phyloP scores from a whole-genome alignment of 768 basidiomycete species.

The Paxillus involutus region DNA sequence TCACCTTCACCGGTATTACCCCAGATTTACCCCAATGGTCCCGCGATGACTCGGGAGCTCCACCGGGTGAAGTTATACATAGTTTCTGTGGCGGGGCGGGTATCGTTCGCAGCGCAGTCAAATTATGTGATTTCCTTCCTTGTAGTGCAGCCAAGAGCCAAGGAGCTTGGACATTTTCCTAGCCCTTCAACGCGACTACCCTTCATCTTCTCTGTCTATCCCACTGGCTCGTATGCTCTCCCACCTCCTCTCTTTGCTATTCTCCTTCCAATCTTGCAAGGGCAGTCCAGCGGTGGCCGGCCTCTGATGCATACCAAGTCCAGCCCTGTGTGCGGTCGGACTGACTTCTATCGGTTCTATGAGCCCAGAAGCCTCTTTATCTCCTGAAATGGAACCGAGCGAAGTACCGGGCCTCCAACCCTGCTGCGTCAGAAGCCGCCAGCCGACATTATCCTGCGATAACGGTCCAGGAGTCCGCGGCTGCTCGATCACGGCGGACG shows the following conservation, averaged over 20 bases:
- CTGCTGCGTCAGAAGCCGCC: conserved; percentile 66
- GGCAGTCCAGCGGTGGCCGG: conserved; percentile 10
- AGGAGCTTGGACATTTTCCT: no score
- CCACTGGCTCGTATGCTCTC: conserved; percentile 11
- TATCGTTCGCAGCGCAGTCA: neutral
- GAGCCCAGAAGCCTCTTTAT: conserved; percentile 30
- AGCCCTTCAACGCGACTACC: neutral
- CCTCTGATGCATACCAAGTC: conserved; percentile 48
- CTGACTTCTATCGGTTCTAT: conserved; percentile 59
- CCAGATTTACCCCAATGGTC: neutral
- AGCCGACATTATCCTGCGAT: conserved; percentile 61
- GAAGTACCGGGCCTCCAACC: conserved; percentile 71
- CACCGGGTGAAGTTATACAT: neutral
- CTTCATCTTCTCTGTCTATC: neutral
- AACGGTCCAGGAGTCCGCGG: conserved; percentile 50
- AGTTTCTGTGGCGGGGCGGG: neutral
- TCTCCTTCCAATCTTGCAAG: conserved; percentile 39
- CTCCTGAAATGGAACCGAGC: conserved; percentile 24
- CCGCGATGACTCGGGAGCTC: neutral
- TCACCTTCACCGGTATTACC: neutral
- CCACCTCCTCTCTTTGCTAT: conserved; percentile 43
- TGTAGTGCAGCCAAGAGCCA: neutral
- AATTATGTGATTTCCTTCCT: neutral
- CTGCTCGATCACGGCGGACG: conserved; percentile 16
- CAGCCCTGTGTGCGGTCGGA: conserved; percentile 44